phyloP scores from a whole-genome alignment of 2,329 filamentous ascomycete species.

The Orbilia ellipsospora region DNA sequence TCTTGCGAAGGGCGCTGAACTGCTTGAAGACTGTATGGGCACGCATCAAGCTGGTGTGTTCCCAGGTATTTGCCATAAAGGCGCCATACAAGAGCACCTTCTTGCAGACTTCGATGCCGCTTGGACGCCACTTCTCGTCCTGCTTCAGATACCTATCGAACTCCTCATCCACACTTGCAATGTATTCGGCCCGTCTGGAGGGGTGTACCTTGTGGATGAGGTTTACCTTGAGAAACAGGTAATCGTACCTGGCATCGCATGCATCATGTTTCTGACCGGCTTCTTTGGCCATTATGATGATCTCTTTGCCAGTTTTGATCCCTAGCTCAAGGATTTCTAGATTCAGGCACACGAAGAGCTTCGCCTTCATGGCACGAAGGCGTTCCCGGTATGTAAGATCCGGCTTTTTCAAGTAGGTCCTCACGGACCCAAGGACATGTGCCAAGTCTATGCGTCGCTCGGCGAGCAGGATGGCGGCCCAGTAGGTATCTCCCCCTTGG shows the following conservation, averaged over 20 bases:
- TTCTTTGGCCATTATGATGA: not conserved
- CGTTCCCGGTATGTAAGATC: not conserved
- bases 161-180: not conserved
- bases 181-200: not conserved
- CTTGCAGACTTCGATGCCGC: not conserved
- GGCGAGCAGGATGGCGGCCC: not conserved
- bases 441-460: constrained; percentile 13
- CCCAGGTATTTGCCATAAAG: constrained; percentile 25
- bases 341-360: constrained; percentile 7
- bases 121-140: constrained; percentile 1
- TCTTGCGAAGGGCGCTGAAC: constrained; percentile 1
- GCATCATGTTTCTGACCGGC: not conserved
- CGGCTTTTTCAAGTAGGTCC: not conserved
- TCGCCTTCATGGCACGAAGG: not conserved
- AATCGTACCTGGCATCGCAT: constrained; percentile 17
- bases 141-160: not conserved
- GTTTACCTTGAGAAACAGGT: constrained; percentile 28
- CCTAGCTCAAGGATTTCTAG: constrained; percentile 16
- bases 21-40: not conserved
- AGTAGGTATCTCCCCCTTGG: constrained; percentile 16
- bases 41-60: not conserved
- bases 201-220: constrained; percentile 1
- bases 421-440: constrained; percentile 1
- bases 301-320: constrained; percentile 2
- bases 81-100: constrained; percentile 13